Base-by-base conservation (phyloP, 164 flowering plant genomes). In the Malania oleifera region DNA sequence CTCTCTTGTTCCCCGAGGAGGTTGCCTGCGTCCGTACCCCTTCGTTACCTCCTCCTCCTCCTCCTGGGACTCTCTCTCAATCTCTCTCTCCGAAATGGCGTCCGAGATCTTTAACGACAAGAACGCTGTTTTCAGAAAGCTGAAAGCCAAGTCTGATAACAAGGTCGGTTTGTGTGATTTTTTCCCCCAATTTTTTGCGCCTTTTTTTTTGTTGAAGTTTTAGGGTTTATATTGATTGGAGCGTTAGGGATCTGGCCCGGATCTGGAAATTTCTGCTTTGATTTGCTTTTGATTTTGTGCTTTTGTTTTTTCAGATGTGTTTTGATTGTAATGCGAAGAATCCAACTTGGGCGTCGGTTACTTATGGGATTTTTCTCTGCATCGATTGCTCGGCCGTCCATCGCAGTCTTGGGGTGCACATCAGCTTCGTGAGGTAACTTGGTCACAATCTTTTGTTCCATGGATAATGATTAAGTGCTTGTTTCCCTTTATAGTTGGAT, bases 331-430 rank as follows among this genome's bases (percentile, higher is more conserved):
- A 50, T 27, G 53, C 53, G 15, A 50, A 12, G 53, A 50, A 50
- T 50, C 53, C 53, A 13, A 50, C 53, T 3, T 50, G 53, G 53
- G 53, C 53, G 53, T 50, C 53, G 53, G 53, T 50, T 5, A 24
- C 53, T 11, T 50, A 50, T 17, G 53, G 53, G 17, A 50, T 50
- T 3, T 50, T 50, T 19, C 53, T 50, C 29, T 50, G 53, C 53
- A 50, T 50, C 34, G 53, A 50, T 27, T 50, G 53, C 29, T 50
- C 53, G 12, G 53, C 53, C 7, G 53, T 25, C n/a, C 53, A 50
- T 27, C 53, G 53, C 18, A 50, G 53, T 3, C 53, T 50, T 7
- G 53, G 53, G 28, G 53, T 50, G 15, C 53, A 50, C 18, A 17
- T 50, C 34, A 50, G 53, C 53, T 50, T 50, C 29, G 53, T 50